These are phyloP conservation scores for Diutina catenulata DNA, from an alignment of 1,139 yeast species.

Conservation along the genomic window DNA sequence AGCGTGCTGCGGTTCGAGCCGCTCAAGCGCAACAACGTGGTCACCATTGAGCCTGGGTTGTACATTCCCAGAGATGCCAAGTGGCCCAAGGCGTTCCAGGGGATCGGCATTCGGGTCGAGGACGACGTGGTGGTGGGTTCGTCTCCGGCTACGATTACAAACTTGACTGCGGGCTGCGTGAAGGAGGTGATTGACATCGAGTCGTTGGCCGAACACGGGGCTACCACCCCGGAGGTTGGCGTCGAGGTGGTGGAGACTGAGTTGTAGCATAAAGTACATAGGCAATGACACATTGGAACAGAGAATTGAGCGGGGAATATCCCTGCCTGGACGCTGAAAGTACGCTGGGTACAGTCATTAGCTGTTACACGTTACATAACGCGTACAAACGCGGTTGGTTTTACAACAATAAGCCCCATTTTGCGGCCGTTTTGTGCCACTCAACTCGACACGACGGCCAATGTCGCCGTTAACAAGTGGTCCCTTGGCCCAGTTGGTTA, in stretches of 20 bases:
- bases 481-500: slow-evolving; percentile 88
- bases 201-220: background rate
- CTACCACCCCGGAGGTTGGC: slow-evolving; percentile 1
- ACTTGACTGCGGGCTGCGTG: slow-evolving; percentile 1
- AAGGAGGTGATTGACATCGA: slow-evolving; percentile 1
- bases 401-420: too few relatives aligned
- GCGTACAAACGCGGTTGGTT: too few relatives aligned
- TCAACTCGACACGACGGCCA: too few relatives aligned
- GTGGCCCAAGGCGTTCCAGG: slow-evolving; percentile 75
- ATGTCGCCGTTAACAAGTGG: too few relatives aligned
- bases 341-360: too few relatives aligned
- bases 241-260: background rate
- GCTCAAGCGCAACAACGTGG: slow-evolving; percentile 54
- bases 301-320: too few relatives aligned
- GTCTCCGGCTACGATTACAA: background rate
- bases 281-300: too few relatives aligned
- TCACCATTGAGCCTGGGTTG: slow-evolving; percentile 92
- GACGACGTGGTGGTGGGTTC: slow-evolving; percentile 77
- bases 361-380: too few relatives aligned
- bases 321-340: too few relatives aligned
- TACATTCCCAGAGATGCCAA: slow-evolving; percentile 61
- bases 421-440: too few relatives aligned
- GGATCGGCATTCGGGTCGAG: slow-evolving; percentile 90
- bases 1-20: slow-evolving; percentile 39
- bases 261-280: too few relatives aligned